phyloP scores from a whole-genome alignment of 75 land plant species.

The Cupressus sempervirens region DNA sequence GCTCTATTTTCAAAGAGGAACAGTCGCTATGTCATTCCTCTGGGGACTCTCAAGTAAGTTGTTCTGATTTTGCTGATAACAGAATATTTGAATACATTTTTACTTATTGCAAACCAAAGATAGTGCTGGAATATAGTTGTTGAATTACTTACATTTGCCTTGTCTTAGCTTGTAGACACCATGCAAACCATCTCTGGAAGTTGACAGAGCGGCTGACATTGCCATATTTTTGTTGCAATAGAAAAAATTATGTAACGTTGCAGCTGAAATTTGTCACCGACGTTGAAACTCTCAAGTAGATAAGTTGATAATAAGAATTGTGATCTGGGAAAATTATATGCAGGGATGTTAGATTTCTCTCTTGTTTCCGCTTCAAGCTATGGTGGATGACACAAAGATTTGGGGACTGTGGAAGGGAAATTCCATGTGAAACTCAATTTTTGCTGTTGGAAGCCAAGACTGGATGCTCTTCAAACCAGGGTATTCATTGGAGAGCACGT shows the following conservation, averaged over 20 bases:
- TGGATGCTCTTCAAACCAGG: constrained; percentile 24
- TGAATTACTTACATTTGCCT: not conserved
- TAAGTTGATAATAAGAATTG: not conserved
- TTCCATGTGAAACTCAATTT: constrained; percentile 84
- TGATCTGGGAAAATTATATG: not conserved
- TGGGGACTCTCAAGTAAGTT: constrained; percentile 42
- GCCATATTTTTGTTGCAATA: not conserved
- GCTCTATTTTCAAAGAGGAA: constrained; percentile 33
- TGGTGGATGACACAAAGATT: constrained; percentile 97
- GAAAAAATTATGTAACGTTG: not conserved
- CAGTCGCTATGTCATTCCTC: constrained; percentile 40
- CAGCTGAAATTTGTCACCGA: not conserved
- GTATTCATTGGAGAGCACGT: constrained; percentile 7
- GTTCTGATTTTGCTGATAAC: not conserved
- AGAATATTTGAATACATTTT: not conserved
- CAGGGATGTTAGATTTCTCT: constrained; percentile 70
- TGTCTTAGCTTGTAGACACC: not conserved
- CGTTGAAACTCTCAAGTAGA: not conserved
- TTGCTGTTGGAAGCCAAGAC: constrained; percentile 51
- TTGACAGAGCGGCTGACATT: not conserved
- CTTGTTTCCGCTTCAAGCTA: constrained; percentile 81
- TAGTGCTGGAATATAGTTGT: not conserved
- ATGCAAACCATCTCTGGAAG: not conserved
- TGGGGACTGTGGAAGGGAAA: constrained; percentile 62
- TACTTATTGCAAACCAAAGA: not conserved